Evolutionary conservation across 75 land plant species (phyloP).

Genomic region (Pinus taeda): DNA sequence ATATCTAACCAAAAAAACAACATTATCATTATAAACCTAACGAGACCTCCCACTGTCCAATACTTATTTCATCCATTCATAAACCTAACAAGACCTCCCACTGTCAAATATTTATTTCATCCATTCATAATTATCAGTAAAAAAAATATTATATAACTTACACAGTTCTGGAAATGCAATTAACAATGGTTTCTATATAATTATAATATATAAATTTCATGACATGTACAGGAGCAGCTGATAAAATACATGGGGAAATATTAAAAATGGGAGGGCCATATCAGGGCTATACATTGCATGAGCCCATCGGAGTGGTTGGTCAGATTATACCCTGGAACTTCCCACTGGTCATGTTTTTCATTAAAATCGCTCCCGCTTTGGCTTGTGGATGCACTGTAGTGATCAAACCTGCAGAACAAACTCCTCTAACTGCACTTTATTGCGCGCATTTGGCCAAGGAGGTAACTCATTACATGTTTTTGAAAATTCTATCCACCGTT

Average conservation of each 20-base stretch:
- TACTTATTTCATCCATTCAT: no score
- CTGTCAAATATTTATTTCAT: no score
- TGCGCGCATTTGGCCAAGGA: constrained; percentile 63
- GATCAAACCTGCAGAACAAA: constrained; percentile 88
- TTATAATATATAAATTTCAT: background rate
- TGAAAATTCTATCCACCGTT: background rate
- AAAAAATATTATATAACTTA: no score
- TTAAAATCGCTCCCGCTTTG: constrained; percentile 71
- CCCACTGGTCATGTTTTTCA: constrained; percentile 54
- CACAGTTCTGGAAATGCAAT: no score
- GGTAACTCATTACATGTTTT: constrained; percentile 21
- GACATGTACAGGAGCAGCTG: constrained; percentile 34
- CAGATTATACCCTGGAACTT: constrained; percentile 87
- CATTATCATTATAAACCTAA: no score
- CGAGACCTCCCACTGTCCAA: no score
- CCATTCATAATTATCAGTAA: no score
- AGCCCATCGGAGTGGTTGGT: constrained; percentile 81
- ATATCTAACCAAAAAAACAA: no score
- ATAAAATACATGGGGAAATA: constrained; percentile 80
- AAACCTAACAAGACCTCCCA: no score
- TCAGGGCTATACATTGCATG: constrained; percentile 58
- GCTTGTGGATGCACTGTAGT: constrained; percentile 76
- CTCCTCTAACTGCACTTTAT: constrained; percentile 72
- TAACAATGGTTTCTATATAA: background rate
- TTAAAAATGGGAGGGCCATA: constrained; percentile 48